Conservation (phyloP, 352 stramenopile species). For the Blastocystis sp. region DNA sequence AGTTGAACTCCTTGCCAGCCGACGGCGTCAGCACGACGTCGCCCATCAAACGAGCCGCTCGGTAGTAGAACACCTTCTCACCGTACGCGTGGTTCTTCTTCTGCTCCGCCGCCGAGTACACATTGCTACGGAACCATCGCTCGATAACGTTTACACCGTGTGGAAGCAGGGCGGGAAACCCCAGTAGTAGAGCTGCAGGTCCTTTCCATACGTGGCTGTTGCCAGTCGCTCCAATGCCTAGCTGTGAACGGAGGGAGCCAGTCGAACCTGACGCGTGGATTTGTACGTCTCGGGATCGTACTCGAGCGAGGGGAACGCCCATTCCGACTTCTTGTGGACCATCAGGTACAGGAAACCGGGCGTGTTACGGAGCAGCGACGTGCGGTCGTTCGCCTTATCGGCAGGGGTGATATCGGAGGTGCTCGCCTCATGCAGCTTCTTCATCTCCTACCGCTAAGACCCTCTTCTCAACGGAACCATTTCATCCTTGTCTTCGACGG, state of each 20-base stretch:
- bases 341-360: conserved; percentile 43
- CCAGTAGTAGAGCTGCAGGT: conserved; percentile 39
- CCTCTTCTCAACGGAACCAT: not conserved
- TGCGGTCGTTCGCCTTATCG: conserved; percentile 39
- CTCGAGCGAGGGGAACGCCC: not conserved
- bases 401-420: conserved; percentile 46
- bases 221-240: conserved; percentile 35
- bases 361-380: conserved; percentile 17
- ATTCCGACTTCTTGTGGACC: not conserved
- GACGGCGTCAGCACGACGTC: conserved; percentile 14
- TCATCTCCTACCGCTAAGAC: conserved; percentile 7
- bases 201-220: conserved; percentile 16
- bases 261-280: not conserved
- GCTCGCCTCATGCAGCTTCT: conserved; percentile 35
- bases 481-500: conserved; percentile 3
- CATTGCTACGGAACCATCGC: not conserved
- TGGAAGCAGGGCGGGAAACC: conserved; percentile 32
- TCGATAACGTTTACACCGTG: not conserved
- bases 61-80: conserved; percentile 53
- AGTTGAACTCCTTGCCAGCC: conserved; percentile 33
- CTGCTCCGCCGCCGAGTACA: conserved; percentile 25
- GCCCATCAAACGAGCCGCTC: conserved; percentile 27
- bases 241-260: not conserved
- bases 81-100: conserved; percentile 6
- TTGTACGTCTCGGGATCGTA: conserved; percentile 14